Evolutionary conservation across 2,329 filamentous ascomycete species (phyloP).

Genomic region (Neonectria coccinea): DNA sequence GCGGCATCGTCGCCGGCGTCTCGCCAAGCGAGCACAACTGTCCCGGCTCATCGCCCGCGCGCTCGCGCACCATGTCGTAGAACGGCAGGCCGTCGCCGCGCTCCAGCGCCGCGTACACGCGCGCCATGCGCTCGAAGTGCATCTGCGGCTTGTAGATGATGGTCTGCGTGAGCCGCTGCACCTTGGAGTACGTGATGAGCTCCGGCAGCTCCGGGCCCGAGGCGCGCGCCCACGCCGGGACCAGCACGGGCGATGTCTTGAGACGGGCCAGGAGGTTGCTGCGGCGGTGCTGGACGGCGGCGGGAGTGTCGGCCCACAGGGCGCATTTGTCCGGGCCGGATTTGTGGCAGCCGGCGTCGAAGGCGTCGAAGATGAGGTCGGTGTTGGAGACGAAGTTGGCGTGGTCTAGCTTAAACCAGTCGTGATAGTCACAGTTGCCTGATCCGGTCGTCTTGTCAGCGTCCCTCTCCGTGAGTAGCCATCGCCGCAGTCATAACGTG

Average conservation of each 20-base stretch:
- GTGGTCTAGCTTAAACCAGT: conserved; percentile 61
- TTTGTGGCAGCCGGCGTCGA: conserved; percentile 65
- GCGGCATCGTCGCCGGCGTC: conserved; percentile 45
- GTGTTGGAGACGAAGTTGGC: conserved; percentile 64
- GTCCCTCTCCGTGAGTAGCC: conserved; percentile 2
- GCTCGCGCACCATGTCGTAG: conserved; percentile 49
- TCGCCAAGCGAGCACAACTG: conserved; percentile 42
- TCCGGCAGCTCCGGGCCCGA: conserved; percentile 57
- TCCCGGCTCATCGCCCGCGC: conserved; percentile 26
- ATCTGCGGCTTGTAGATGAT: conserved; percentile 59
- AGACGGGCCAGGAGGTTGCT: conserved; percentile 55
- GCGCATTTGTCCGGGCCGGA: conserved; percentile 62
- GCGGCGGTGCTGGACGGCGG: conserved; percentile 55
- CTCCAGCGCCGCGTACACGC: conserved; percentile 58
- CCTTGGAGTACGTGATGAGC: conserved; percentile 62
- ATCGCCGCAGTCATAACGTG: fast-evolving
- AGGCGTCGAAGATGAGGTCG: conserved; percentile 64
- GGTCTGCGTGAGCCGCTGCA: conserved; percentile 57
- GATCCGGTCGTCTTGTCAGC: background rate
- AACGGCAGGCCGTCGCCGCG: conserved; percentile 58
- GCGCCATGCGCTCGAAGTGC: conserved; percentile 57
- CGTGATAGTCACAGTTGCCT: conserved; percentile 65
- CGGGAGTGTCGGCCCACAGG: conserved; percentile 54
- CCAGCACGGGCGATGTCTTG: conserved; percentile 57
- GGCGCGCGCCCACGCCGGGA: conserved; percentile 46